Evolutionary conservation across 2,329 filamentous ascomycete species (phyloP).

Genomic region (Thelonectria discophora): DNA sequence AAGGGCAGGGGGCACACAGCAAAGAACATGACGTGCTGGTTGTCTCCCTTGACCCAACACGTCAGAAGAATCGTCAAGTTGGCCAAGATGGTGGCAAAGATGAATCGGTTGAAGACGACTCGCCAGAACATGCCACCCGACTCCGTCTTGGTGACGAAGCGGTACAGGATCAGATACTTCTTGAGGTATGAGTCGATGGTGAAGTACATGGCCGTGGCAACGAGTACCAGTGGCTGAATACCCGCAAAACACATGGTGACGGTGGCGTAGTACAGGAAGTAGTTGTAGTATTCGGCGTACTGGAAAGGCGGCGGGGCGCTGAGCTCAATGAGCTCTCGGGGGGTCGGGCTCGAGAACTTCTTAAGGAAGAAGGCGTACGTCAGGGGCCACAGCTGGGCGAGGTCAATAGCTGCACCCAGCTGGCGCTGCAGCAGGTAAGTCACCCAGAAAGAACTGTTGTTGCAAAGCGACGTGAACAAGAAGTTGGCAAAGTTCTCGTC

Average conservation of each 20-base stretch:
- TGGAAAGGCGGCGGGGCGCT: constrained; percentile 94
- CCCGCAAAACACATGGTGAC: constrained; percentile 86
- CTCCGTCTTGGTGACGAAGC: constrained; percentile 96
- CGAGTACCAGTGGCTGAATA: constrained; percentile 86
- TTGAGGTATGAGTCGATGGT: constrained; percentile 86
- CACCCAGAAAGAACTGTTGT: constrained; percentile 91
- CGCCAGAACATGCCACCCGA: constrained; percentile 95
- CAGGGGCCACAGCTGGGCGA: constrained; percentile 87
- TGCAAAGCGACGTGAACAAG: constrained; percentile 79
- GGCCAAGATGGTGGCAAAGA: constrained; percentile 81
- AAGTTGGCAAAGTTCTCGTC: constrained; percentile 69
- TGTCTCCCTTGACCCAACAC: constrained; percentile 69
- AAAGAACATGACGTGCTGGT: constrained; percentile 66
- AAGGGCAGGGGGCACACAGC: constrained; percentile 79
- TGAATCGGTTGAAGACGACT: constrained; percentile 88
- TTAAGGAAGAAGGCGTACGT: constrained; percentile 85
- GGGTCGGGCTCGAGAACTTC: constrained; percentile 87
- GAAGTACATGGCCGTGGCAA: constrained; percentile 91
- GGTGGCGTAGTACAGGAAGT: constrained; percentile 93
- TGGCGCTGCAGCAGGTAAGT: constrained; percentile 94
- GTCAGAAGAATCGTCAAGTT: constrained; percentile 82
- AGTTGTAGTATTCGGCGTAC: constrained; percentile 97
- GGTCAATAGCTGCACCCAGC: constrained; percentile 89
- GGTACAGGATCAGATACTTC: constrained; percentile 93
- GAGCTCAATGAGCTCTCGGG: constrained; percentile 88